These are phyloP conservation scores for Lentinula aciculospora DNA, from an alignment of 768 basidiomycete species.

Conservation along the genomic window DNA sequence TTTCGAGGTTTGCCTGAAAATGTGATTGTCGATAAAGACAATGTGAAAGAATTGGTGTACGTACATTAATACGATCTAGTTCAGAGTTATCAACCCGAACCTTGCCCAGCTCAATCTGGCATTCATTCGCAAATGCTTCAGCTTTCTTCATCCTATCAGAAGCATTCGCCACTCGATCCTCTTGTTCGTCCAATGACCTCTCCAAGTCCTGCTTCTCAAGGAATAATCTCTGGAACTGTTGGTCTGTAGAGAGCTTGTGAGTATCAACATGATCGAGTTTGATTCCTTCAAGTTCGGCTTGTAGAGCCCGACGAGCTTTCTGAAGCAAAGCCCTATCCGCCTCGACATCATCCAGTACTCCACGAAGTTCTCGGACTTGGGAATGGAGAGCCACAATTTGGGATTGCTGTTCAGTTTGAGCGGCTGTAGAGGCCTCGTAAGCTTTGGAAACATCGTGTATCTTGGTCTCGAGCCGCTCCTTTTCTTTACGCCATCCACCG, in stretches of 20 bases:
- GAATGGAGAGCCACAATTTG: constrained; percentile 82
- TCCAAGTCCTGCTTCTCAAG: constrained; percentile 81
- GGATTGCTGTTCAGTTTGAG: constrained; percentile 75
- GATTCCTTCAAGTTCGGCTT: constrained; percentile 77
- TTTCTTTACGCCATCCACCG: constrained; percentile 83
- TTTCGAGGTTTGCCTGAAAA: constrained; percentile 72
- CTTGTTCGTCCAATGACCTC: constrained; percentile 71
- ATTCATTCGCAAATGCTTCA: constrained; percentile 69
- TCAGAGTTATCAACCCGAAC: constrained; percentile 78
- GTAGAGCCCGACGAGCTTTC: constrained; percentile 75
- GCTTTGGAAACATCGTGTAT: constrained; percentile 70
- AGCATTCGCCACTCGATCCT: constrained; percentile 65
- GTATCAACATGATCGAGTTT: constrained; percentile 71
- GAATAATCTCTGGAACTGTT: constrained; percentile 68
- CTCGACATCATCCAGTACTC: constrained; percentile 81
- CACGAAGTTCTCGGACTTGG: constrained; percentile 78
- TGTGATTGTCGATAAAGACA: not conserved
- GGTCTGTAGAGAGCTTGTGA: constrained; percentile 63
- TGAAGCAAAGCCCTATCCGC: constrained; percentile 74
- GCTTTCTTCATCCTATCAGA: constrained; percentile 80
- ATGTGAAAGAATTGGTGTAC: constrained; percentile 10
- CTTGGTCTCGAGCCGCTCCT: constrained; percentile 80
- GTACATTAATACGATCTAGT: constrained; percentile 72
- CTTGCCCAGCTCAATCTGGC: constrained; percentile 70
- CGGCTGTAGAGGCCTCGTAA: constrained; percentile 65